phyloP scores from a whole-genome alignment of 2,329 filamentous ascomycete species.

The Neoarthrinium moseri region DNA sequence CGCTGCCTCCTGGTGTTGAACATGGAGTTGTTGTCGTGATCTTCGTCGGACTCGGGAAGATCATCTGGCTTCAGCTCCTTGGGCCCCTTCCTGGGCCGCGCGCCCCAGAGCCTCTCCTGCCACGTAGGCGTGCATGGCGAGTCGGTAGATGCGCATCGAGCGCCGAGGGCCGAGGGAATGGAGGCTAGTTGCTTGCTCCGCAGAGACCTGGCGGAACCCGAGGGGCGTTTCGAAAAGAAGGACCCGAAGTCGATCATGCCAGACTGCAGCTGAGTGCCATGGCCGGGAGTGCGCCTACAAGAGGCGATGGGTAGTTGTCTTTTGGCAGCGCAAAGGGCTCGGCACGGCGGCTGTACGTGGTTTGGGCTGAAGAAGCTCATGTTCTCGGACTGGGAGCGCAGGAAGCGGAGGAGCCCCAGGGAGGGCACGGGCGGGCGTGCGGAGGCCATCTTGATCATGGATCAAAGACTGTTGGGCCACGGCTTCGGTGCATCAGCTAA shows the following conservation, averaged over 20 bases:
- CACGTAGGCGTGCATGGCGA: conserved; percentile 33
- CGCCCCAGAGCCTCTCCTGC: conserved; percentile 50
- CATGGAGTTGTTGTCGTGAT: conserved; percentile 57
- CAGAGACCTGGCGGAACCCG: conserved; percentile 8
- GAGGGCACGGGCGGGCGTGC: conserved; percentile 49
- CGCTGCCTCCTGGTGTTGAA: conserved; percentile 70
- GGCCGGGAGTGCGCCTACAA: not conserved
- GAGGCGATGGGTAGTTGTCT: conserved; percentile 18
- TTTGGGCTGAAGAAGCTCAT: conserved; percentile 49
- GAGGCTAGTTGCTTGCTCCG: conserved; percentile 13
- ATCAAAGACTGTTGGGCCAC: not conserved
- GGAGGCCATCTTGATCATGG: conserved; percentile 46
- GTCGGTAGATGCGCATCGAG: conserved; percentile 26
- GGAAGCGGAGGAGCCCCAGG: conserved; percentile 64
- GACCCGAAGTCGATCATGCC: conserved; percentile 21
- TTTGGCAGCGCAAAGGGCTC: conserved; percentile 20
- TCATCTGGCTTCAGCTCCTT: conserved; percentile 55
- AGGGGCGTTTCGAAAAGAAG: conserved; percentile 15
- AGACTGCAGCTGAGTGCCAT: conserved; percentile 18
- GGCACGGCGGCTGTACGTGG: conserved; percentile 20
- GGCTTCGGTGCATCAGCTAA: too few relatives aligned
- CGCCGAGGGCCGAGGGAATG: conserved; percentile 14
- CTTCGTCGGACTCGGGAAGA: conserved; percentile 58
- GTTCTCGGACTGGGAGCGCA: conserved; percentile 67
- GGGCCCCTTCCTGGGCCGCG: conserved; percentile 32